Evolutionary conservation across 257 asterid species (phyloP), one percentile per base, ranked within the genome.

Genomic region (Parsonsia alboflavescens): DNA sequence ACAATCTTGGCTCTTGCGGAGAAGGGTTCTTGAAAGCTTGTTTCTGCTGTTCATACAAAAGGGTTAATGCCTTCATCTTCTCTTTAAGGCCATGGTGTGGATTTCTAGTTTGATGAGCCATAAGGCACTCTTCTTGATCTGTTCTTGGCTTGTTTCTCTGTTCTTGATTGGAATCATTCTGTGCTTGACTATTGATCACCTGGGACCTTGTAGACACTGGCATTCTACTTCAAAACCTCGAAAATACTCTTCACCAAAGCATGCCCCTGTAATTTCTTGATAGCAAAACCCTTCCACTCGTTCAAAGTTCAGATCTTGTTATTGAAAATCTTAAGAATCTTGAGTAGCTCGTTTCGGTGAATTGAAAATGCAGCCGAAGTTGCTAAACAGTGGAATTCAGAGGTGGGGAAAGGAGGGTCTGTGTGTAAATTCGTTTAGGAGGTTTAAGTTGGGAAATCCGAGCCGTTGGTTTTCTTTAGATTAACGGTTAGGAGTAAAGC

Each of bases 21-120:
- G 74, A n/a, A 57, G 80, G 84, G 77, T 83, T 80, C 80, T 80
- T 82, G 76, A 72, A 22, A 58, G 81, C 82, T 75, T 77, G 82
- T 66, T 86, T 86, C 73, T 88, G 93, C 86, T 88, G 93, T 72
- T 88, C 91, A 66, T 88, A 88, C 57, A 84, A 75, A 59, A 83
- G 84, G 68, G 89, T 88, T 49, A 88, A 48, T 3, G 84, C 87
- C 76, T 80, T 86, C 93, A 88, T 83, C 85, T 88, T 86, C 79
- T 86, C 93, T 73, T 84, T 88, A 39, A 88, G 82, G 13, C 90
- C 90, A 75, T 86, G 87, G 70, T 88, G 89, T 21, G 89, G 93
- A 76, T 86, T 86, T 62, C 87, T 81, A 75, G 70, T 48, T 36
- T 72, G 75, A 57, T 39, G 56, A 71, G 68, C 72, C 82, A 76